Percentiles rank a stretch among this genome's conserved stretches.
These are phyloP conservation scores for Lepiota brunneoincarnata DNA, from an alignment of 768 basidiomycete species.

Conservation along the genomic window DNA sequence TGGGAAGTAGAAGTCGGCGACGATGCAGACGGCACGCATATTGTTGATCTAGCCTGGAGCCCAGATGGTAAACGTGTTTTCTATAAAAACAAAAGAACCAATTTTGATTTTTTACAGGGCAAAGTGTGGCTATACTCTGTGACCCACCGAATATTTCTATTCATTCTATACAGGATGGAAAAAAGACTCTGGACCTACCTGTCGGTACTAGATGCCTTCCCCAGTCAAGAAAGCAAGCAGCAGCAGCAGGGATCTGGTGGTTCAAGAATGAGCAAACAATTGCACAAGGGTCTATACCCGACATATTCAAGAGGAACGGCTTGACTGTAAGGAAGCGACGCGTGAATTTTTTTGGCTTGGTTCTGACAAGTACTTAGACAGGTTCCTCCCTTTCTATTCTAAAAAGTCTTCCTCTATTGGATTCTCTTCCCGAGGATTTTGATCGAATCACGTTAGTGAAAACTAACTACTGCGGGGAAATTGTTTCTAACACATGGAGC, in stretches of 20 bases:
- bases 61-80: constrained; percentile 59
- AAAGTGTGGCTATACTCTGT: constrained; percentile 69
- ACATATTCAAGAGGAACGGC: constrained; percentile 69
- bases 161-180: constrained; percentile 80
- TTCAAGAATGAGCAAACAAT: constrained; percentile 40
- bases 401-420: constrained; percentile 66
- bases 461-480: constrained; percentile 9
- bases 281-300: constrained; percentile 51
- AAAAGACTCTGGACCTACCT: constrained; percentile 45
- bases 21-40: constrained; percentile 42
- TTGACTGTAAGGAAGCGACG: constrained; percentile 48
- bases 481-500: constrained; percentile 16
- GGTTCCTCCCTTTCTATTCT: constrained; percentile 76
- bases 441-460: constrained; percentile 60
- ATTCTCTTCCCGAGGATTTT: constrained; percentile 64
- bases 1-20: constrained; percentile 76
- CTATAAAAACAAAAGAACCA: constrained; percentile 3
- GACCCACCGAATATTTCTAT: constrained; percentile 66
- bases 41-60: constrained; percentile 73
- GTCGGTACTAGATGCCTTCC: constrained; percentile 21
- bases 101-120: constrained; percentile 36
- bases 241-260: constrained; percentile 66
- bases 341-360: neutral
- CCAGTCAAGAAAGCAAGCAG: constrained; percentile 14
- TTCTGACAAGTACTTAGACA: constrained; percentile 46